phyloP scores from a whole-genome alignment of 306 rosid species.

The Alnus glutinosa region DNA sequence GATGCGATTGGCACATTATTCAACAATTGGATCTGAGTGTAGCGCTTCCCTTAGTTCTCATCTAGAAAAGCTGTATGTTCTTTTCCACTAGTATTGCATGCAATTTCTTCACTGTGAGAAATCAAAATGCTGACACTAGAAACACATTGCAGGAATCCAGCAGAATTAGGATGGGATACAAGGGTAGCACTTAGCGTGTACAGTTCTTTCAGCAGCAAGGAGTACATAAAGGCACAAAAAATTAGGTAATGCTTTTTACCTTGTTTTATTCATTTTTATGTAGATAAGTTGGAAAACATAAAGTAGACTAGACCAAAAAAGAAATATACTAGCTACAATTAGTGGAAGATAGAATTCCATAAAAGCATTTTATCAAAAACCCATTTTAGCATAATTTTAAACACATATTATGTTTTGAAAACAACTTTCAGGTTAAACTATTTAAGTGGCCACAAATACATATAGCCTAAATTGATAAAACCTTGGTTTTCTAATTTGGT shows the following conservation, averaged over 20 bases:
- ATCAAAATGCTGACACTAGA: constrained; percentile 37
- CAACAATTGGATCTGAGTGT: constrained; percentile 83
- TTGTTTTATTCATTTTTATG: constrained; percentile 1
- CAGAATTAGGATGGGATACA: constrained; percentile 89
- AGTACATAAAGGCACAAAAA: constrained; percentile 85
- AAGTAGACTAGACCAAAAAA: too few relatives aligned
- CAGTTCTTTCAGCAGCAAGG: constrained; percentile 74
- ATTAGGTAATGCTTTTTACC: constrained; percentile 50
- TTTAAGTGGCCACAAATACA: too few relatives aligned
- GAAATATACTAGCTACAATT: too few relatives aligned
- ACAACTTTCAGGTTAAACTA: too few relatives aligned
- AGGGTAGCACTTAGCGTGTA: constrained; percentile 80
- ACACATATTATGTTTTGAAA: not conserved
- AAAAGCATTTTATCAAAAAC: too few relatives aligned
- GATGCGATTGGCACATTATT: constrained; percentile 93
- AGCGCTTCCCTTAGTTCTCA: constrained; percentile 54
- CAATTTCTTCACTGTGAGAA: constrained; percentile 18
- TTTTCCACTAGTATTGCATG: constrained; percentile 2
- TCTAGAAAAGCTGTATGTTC: constrained; percentile 55
- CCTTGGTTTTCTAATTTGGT: too few relatives aligned
- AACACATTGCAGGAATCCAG: constrained; percentile 50
- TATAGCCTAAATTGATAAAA: too few relatives aligned
- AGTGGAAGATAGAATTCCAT: too few relatives aligned
- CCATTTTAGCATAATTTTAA: too few relatives aligned
- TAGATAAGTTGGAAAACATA: too few relatives aligned